Base-by-base conservation (phyloP, 768 basidiomycete species). In the Pleurotus eryngii region DNA sequence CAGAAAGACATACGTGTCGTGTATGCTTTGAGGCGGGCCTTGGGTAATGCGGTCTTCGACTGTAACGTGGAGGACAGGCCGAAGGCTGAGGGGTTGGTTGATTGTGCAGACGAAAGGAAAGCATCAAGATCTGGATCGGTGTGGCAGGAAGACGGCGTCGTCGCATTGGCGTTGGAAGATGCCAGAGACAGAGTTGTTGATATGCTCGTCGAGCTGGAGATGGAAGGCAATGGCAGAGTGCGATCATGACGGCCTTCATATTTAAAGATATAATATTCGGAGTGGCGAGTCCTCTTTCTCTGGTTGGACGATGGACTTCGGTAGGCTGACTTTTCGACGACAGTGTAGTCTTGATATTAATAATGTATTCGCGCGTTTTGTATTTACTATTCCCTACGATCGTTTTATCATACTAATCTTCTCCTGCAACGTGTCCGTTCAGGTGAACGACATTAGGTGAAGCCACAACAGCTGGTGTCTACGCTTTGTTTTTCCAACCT, bases 161-260 rank as follows among this genome's bases (percentile, higher is more conserved):
- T 53, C 22, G 37, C 51, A 11, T 54, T 37, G 51, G 55, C 56
- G 8, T 35, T 91, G 54, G 90, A 92, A 67, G 89, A 91, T 59
- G 89, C 89, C 47, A 77, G 85, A 57, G 90, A 92, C 68, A 72
- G 78, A n/a, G 85, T 84, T 37, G 87, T 90, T 47, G 90, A 92
- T 72, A 75, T 86, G 75, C 75, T 91, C 55, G 75, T 79, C 17
- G 77, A 76, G 37, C 63, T 69, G 26, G 78, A 78, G 65, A 68
- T 76, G 61, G 46, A 57, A 48, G 40, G 40, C 15, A 39, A 54
- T 40, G 51, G 51, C n/a, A 54, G 51, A 37, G 38, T n/a, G 22
- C 51, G 51, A 5, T 54, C 39, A 26, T 54, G 30, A 35, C 11
- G 30, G 11, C 30, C 30, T 35, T 35, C 30, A 9, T 11, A 35